phyloP scores from a whole-genome alignment of 495 filamentous ascomycete species.

The Aspergillus nidulans region DNA sequence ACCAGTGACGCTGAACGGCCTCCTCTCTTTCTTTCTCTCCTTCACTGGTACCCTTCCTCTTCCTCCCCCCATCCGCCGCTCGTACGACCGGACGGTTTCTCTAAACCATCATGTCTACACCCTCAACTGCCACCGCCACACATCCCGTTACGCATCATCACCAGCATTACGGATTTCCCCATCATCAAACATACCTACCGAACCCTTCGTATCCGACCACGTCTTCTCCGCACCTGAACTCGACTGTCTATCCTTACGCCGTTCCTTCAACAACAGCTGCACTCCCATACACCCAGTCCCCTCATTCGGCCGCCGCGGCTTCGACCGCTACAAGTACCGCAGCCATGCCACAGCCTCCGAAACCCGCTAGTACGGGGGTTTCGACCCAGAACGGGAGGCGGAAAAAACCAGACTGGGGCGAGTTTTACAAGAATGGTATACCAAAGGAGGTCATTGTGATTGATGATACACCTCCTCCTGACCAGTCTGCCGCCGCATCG shows the following conservation, averaged over 20 bases:
- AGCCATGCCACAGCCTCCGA: constrained; percentile 26
- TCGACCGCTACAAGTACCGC: constrained; percentile 34
- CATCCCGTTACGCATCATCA: constrained; percentile 63
- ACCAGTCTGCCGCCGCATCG: constrained; percentile 36
- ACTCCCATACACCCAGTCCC: constrained; percentile 33
- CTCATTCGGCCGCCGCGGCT: constrained; percentile 28
- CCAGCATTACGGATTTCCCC: constrained; percentile 64
- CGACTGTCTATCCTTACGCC: constrained; percentile 45
- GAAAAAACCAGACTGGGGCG: constrained; percentile 71
- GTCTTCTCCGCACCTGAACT: constrained; percentile 47
- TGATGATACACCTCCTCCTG: constrained; percentile 78
- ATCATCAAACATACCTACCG: constrained; percentile 59
- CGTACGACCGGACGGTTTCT: constrained; percentile 30
- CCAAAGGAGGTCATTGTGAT: constrained; percentile 95
- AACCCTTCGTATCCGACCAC: constrained; percentile 50
- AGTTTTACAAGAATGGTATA: constrained; percentile 89
- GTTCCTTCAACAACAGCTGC: constrained; percentile 41
- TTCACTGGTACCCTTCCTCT: constrained; percentile 57
- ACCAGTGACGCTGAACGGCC: constrained; percentile 10
- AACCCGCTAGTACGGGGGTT: constrained; percentile 18
- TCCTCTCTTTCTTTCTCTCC: constrained; percentile 1
- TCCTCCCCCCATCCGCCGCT: constrained; percentile 55
- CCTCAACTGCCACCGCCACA: constrained; percentile 75
- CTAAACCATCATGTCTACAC: constrained; percentile 69
- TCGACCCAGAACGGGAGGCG: constrained; percentile 57